Conservation (phyloP, 2,329 filamentous ascomycete species). For the Paecilomyces niveus region DNA sequence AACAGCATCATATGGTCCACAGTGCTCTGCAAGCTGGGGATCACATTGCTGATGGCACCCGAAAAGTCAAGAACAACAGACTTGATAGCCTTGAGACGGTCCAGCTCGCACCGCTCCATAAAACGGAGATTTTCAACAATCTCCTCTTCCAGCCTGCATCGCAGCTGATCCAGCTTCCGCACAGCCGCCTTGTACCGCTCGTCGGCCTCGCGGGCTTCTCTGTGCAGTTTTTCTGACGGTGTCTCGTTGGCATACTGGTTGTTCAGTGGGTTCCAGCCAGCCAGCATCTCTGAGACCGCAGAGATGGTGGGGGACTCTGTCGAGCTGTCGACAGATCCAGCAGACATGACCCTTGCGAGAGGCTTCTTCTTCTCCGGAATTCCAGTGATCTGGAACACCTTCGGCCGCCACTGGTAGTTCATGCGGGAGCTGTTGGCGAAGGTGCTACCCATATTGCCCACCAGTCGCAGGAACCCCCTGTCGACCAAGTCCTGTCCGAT, state of each 20-base stretch:
- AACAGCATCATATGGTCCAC: constrained; percentile 99
- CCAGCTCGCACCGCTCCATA: constrained; percentile 93
- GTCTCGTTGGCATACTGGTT: constrained; percentile 91
- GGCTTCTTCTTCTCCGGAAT: constrained; percentile 79
- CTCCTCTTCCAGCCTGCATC: constrained; percentile 91
- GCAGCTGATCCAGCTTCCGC: constrained; percentile 77
- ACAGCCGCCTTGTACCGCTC: constrained; percentile 88
- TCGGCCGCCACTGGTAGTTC: constrained; percentile 95
- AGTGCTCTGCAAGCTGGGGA: constrained; percentile 88
- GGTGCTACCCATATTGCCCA: constrained; percentile 89
- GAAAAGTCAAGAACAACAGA: constrained; percentile 97
- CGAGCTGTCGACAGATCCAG: constrained; percentile 53
- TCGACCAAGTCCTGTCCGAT: constrained; percentile 89
- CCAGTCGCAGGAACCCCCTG: constrained; percentile 77
- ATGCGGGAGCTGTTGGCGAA: constrained; percentile 97
- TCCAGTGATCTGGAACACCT: constrained; percentile 80
- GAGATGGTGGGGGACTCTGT: constrained; percentile 77
- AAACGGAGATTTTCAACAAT: constrained; percentile 91
- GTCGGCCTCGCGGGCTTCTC: constrained; percentile 84
- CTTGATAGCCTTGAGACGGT: constrained; percentile 95
- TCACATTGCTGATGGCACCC: constrained; percentile 94
- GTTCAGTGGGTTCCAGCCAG: constrained; percentile 89
- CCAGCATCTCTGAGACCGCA: constrained; percentile 79
- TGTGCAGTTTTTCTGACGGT: constrained; percentile 72
- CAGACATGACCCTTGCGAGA: constrained; percentile 66